Base-by-base conservation (phyloP, 2,329 filamentous ascomycete genomes). In the Bipolaris zeicola region DNA sequence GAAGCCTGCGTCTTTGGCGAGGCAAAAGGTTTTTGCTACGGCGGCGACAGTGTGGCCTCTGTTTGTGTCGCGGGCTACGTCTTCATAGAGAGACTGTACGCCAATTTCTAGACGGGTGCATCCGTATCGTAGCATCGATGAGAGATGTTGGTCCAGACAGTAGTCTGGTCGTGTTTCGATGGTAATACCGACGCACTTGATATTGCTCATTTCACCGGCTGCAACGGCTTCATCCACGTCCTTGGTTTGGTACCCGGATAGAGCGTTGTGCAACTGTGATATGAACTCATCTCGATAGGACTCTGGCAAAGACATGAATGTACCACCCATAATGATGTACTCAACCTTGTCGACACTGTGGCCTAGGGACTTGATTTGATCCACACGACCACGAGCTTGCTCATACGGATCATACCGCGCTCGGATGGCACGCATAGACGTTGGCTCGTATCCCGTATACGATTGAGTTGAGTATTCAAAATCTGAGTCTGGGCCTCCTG, bases 311-410 rank as follows among this genome's bases (percentile, higher is more conserved):
- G 94, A 98, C 96, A 99, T 99, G 78, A 99, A 99, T 0, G 95
- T 99, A 64, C 95, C 95, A 58, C 95, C 95, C 95, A 99, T 99
- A 74, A 99, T 96, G 73, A 99, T 99, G 77, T 98, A 99, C 80
- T 99, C 95, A 22, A 99, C 95, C 77, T 99, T 99, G 80, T 99
- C 95, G 45, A 99, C 95, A 43, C 92, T 96, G 77, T 99, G 95
- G 0, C 95, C 95, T 0, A 99, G 83, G 1, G 91, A 90, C 77
- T 96, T 96, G 72, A 99, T 92, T 79, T 99, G 95, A 69, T 99
- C 96, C 5, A 99, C 94, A 66, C 95, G 87, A 39, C 95, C 95
- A 74, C 95, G 85, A 14, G 95, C 95, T 80, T 99, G 95, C 77
- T 99, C 95, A 68, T 97, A 99, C 0, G 95, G 95, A 72, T 99